Conservation (phyloP, 352 stramenopile genomes). For the Peronospora tabacina region DNA sequence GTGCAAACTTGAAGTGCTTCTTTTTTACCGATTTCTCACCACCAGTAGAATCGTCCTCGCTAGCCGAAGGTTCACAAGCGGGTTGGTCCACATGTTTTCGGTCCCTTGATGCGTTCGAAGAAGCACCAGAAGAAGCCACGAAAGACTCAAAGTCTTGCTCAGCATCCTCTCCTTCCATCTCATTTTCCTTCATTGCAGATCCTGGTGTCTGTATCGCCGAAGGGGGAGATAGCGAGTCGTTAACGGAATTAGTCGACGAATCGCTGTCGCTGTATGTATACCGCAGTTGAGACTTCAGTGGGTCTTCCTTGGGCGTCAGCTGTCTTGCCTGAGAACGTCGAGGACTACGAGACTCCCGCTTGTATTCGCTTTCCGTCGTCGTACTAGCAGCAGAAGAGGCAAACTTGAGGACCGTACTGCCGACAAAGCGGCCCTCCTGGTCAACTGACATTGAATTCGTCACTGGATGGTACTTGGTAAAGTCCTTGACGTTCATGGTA, state of each 20-base stretch:
- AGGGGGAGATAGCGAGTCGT: constrained; percentile 22
- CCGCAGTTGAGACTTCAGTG: constrained; percentile 17
- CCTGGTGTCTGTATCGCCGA: constrained; percentile 21
- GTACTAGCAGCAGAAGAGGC: constrained; percentile 7
- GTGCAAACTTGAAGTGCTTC: constrained; percentile 40
- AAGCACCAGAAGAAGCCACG: constrained; percentile 11
- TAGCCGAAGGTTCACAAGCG: constrained; percentile 14
- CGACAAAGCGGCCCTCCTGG: constrained; percentile 58
- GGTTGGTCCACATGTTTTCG: constrained; percentile 19
- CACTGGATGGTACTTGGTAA: constrained; percentile 51
- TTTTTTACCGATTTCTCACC: constrained; percentile 16
- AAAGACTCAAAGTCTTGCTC: constrained; percentile 31
- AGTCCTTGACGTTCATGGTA: constrained; percentile 72
- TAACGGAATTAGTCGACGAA: constrained; percentile 25
- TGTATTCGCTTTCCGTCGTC: constrained; percentile 7
- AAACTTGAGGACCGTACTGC: constrained; percentile 16
- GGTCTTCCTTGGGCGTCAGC: constrained; percentile 16
- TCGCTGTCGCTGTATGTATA: constrained; percentile 14
- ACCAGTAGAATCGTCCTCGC: constrained; percentile 8
- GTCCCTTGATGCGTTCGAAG: constrained; percentile 2
- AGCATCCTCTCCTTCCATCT: constrained; percentile 23
- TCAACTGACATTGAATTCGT: constrained; percentile 44
- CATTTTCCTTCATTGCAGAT: constrained; percentile 14
- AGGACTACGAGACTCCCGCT: constrained; percentile 7
- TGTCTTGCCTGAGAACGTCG: constrained; percentile 11